phyloP scores from a whole-genome alignment of 306 rosid genomes.

The Cicer bijugum region DNA sequence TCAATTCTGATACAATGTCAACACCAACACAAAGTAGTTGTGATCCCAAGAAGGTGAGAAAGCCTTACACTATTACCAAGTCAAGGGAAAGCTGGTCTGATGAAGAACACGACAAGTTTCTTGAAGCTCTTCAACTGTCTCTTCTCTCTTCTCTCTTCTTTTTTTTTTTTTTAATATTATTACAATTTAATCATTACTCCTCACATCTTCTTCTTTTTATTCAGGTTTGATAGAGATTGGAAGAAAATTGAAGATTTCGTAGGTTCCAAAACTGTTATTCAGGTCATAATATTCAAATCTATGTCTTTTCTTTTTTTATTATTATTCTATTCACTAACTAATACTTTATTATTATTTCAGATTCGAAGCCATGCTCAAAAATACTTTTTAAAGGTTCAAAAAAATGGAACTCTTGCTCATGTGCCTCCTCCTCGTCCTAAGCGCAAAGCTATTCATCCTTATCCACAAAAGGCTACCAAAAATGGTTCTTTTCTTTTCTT shows the following conservation, averaged over 20 bases:
- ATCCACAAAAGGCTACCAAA: constrained; percentile 92
- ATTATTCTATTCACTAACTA: constrained; percentile 19
- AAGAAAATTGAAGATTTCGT: constrained; percentile 96
- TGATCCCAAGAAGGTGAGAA: constrained; percentile 70
- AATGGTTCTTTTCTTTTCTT: constrained; percentile 53
- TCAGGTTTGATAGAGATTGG: constrained; percentile 96
- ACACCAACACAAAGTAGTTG: constrained; percentile 43
- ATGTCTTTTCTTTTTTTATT: neutral
- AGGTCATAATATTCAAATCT: constrained; percentile 45
- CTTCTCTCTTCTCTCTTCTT: constrained; percentile 20
- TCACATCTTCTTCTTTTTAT: neutral
- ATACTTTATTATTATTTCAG: constrained; percentile 43
- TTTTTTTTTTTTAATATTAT: neutral
- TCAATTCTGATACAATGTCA: constrained; percentile 52
- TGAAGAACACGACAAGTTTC: constrained; percentile 94
- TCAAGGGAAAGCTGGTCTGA: constrained; percentile 98
- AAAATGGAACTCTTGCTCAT: constrained; percentile 82
- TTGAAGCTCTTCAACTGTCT: constrained; percentile 93
- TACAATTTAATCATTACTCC: neutral
- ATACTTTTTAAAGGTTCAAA: constrained; percentile 87
- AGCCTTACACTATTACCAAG: constrained; percentile 95
- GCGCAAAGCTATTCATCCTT: constrained; percentile 95
- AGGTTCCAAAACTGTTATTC: constrained; percentile 93
- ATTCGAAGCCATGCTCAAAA: constrained; percentile 95
- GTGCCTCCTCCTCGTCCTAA: constrained; percentile 99